phyloP scores from a whole-genome alignment of 768 basidiomycete genomes.

The Pulveroboletus sp. region DNA sequence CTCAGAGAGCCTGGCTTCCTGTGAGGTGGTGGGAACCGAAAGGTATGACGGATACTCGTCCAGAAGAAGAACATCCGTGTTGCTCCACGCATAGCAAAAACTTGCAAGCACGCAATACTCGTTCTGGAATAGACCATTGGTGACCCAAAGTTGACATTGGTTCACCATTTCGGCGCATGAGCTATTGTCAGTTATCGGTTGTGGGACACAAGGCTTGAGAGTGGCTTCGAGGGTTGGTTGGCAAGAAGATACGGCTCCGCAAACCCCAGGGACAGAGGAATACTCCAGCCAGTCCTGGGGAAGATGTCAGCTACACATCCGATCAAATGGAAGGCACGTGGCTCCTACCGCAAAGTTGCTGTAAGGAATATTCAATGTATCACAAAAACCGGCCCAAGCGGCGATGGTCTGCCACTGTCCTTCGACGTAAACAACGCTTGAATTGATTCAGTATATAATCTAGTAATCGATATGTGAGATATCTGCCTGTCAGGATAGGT shows the following conservation, averaged over 20 bases:
- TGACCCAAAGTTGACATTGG: constrained; percentile 20
- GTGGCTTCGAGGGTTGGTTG: not conserved
- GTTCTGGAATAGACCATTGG: constrained; percentile 23
- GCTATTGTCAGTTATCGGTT: constrained; percentile 21
- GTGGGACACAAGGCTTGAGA: constrained; percentile 14
- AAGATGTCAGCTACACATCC: not conserved
- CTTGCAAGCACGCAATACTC: constrained; percentile 23
- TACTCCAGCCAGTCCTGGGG: constrained; percentile 24
- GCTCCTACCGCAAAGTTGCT: constrained; percentile 16
- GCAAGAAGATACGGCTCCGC: constrained; percentile 16
- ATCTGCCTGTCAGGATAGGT: constrained; percentile 15
- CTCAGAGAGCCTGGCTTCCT: constrained; percentile 15
- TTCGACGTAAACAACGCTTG: constrained; percentile 7
- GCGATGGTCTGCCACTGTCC: constrained; percentile 18
- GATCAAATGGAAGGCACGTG: not conserved
- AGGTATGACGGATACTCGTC: constrained; percentile 11
- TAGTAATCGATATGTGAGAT: not conserved
- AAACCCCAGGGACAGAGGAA: constrained; percentile 17
- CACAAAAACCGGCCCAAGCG: constrained; percentile 23
- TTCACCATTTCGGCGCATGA: constrained; percentile 16
- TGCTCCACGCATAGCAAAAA: constrained; percentile 23
- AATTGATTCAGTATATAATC: not conserved
- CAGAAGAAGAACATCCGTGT: constrained; percentile 18
- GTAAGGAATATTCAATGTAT: constrained; percentile 21
- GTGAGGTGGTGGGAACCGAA: constrained; percentile 7